Evolutionary conservation across 495 filamentous ascomycete species (phyloP).

Genomic region (Bombardia bombarda): DNA sequence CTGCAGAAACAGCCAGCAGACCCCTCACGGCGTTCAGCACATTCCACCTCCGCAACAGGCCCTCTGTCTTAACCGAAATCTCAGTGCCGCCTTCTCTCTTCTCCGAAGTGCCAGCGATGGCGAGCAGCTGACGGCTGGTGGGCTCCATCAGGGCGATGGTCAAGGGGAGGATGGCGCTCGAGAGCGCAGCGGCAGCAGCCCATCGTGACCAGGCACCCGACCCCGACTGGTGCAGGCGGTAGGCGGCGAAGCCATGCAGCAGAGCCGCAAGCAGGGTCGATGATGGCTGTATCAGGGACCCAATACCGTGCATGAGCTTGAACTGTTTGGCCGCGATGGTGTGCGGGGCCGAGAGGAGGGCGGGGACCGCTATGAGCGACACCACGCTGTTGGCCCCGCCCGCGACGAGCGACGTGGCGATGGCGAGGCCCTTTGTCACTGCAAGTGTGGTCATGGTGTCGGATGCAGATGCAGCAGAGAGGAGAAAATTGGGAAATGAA

Average conservation of each 20-base stretch:
- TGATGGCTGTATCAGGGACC: background rate
- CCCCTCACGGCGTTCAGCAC: conserved; percentile 3
- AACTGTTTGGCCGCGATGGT: conserved; percentile 9
- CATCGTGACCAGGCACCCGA: conserved; percentile 1
- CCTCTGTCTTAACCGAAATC: conserved; percentile 7
- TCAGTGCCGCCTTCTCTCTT: conserved; percentile 7
- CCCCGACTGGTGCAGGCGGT: background rate
- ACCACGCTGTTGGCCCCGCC: conserved; percentile 1
- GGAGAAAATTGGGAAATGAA: background rate
- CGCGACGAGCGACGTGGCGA: conserved; percentile 3
- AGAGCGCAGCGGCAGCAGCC: conserved; percentile 6
- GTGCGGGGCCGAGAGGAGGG: conserved; percentile 5
- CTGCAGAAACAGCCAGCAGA: conserved; percentile 1
- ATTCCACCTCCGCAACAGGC: conserved; percentile 6
- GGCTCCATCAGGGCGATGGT: conserved; percentile 2
- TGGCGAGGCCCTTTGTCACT: conserved; percentile 8
- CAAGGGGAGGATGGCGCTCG: conserved; percentile 1
- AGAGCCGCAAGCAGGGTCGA: conserved; percentile 3
- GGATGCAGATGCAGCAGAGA: no score
- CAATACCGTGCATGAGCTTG: conserved; percentile 8
- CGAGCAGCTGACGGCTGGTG: conserved; percentile 4
- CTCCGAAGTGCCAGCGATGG: conserved; percentile 5
- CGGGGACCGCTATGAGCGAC: conserved; percentile 2
- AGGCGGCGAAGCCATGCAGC: conserved; percentile 6
- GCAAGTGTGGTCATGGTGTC: conserved; percentile 1